A percentile compares a stretch with the other conserved stretches of the same genome.
Evolutionary conservation across 1,284 basidiomycete species (phyloP).

Genomic region (Leccinum subspadiceum): DNA sequence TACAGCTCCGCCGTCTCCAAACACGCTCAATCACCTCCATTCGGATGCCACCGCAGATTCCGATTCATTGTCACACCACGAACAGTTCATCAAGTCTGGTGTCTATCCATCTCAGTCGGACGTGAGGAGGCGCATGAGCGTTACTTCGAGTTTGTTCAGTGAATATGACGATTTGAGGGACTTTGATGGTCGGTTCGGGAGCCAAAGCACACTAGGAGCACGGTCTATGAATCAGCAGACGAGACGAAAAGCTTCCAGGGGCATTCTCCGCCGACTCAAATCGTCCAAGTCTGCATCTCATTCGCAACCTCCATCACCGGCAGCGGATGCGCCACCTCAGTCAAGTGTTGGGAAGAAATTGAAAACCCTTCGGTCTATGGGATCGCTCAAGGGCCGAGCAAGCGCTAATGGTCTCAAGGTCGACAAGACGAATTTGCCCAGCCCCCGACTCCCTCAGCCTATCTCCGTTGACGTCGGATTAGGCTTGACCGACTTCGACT

Average conservation of each 20-base stretch:
- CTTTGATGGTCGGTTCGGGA: slow-evolving; percentile 81
- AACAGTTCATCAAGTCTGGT: slow-evolving; percentile 31
- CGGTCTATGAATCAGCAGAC: slow-evolving; percentile 36
- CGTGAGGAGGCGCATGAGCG: slow-evolving; percentile 52
- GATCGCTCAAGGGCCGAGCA: slow-evolving; percentile 62
- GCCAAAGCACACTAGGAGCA: slow-evolving; percentile 65
- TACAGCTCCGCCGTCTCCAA: slow-evolving; percentile 41
- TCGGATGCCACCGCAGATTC: slow-evolving; percentile 21
- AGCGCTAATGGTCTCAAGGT: slow-evolving; percentile 27
- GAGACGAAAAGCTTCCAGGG: slow-evolving; percentile 57
- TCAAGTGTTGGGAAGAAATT: slow-evolving; percentile 49
- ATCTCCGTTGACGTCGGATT: slow-evolving; percentile 55
- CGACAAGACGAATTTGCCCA: slow-evolving; percentile 39
- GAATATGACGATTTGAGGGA: slow-evolving; percentile 83
- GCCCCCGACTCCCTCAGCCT: slow-evolving; percentile 52
- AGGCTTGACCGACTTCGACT: slow-evolving; percentile 57
- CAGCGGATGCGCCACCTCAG: slow-evolving; percentile 36
- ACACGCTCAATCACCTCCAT: slow-evolving; percentile 28
- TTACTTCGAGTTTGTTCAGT: slow-evolving; percentile 65
- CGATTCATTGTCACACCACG: slow-evolving; percentile 29
- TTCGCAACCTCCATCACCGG: slow-evolving; percentile 41
- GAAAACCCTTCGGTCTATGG: slow-evolving; percentile 75
- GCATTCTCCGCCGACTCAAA: slow-evolving; percentile 64
- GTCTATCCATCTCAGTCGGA: slow-evolving; percentile 40
- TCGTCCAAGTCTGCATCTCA: slow-evolving; percentile 39